Evolutionary conservation across 2,329 filamentous ascomycete genomes (phyloP).

Genomic region (Arthroderma sp.): DNA sequence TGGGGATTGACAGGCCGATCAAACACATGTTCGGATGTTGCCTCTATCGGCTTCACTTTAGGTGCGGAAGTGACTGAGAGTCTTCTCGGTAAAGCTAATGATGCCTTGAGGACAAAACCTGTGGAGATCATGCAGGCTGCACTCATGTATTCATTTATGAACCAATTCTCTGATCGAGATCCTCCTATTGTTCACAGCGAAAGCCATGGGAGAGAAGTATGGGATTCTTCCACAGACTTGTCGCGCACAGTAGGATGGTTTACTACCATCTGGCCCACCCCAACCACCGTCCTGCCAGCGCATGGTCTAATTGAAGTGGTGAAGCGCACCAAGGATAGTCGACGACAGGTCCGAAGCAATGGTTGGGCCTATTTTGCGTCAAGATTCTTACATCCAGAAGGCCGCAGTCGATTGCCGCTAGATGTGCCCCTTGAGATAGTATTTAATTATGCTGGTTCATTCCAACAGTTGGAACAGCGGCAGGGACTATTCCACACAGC

Average conservation of each 20-base stretch:
- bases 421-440: constrained; percentile 25
- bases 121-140: constrained; percentile 28
- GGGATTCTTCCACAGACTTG: constrained; percentile 32
- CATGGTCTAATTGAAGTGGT: constrained; percentile 21
- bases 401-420: constrained; percentile 19
- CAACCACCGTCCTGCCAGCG: constrained; percentile 17
- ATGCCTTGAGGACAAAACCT: constrained; percentile 25
- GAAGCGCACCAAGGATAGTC: constrained; percentile 28
- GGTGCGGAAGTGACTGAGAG: too few species aligned
- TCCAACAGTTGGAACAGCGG: constrained; percentile 33
- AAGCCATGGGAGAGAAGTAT: constrained; percentile 36
- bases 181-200: constrained; percentile 38
- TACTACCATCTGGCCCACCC: constrained; percentile 36
- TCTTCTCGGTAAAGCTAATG: constrained; percentile 23
- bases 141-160: constrained; percentile 33
- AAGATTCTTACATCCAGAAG: constrained; percentile 27
- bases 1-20: too few species aligned
- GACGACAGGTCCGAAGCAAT: constrained; percentile 22
- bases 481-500: constrained; percentile 33
- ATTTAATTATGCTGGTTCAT: constrained; percentile 29
- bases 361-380: constrained; percentile 26
- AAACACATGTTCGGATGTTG: too few species aligned
- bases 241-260: constrained; percentile 41
- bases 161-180: constrained; percentile 32
- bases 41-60: too few species aligned